Base-by-base conservation (phyloP, 768 basidiomycete genomes). In the Amanita subjunquillea region DNA sequence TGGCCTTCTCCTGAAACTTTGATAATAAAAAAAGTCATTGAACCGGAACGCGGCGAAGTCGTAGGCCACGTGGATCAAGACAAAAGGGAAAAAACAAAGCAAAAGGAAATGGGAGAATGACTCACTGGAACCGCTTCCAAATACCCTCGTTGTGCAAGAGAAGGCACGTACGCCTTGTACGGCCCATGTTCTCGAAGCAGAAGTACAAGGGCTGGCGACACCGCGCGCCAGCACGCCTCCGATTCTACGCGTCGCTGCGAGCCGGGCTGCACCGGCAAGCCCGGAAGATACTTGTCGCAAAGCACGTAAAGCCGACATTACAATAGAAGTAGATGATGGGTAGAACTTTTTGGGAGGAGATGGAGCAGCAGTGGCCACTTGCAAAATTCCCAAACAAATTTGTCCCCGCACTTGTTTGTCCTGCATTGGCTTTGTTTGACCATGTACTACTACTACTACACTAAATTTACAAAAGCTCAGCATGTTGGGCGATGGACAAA, bases 101-200 rank as follows among this genome's bases (percentile, higher is more conserved):
- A 37, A 32, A 52, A 8, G 13, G 17, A 34, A 37, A 37, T 22
- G 3, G 37, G 12, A 37, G 38, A 23, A 52, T 17, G 12, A 47
- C 47, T 15, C 25, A 38, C 32, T 8, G 10, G n/a, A 12, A 17
- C 43, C 47, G 51, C 44, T 40, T 29, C 48, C 48, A 57, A 58
- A 23, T 37, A 57, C 60, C 51, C 45, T 56, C 53, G 40, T 50
- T 50, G 34, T 57, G 38, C 43, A 56, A 55, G 54, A 61, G 41
- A 42, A 56, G 37, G 23, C 56, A 53, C 23, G 42, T 1, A 46
- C 51, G 46, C 40, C 23, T 30, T 50, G 48, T 13, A 6, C 38
- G 1, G 23, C 34, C 43, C 51, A 46, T 23, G 4, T 7, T 10
- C 13, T 45, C 25, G 34, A 38, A 34, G 20, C 27, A 5, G 34